Base-by-base conservation (phyloP, 2,329 filamentous ascomycete genomes). In the Alternaria gaisen region DNA sequence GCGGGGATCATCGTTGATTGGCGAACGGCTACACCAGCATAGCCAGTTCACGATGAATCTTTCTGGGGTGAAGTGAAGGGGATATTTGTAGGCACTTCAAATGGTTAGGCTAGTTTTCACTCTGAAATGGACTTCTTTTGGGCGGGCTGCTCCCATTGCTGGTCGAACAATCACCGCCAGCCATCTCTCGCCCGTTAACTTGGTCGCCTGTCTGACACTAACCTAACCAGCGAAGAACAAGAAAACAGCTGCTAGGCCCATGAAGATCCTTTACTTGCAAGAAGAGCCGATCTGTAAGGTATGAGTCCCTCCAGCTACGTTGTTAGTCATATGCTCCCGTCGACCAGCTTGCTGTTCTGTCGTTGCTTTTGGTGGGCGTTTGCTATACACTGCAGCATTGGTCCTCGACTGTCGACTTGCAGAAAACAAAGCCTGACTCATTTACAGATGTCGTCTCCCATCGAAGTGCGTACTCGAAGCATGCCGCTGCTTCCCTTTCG, bases 331-430 rank as follows among this genome's bases (percentile, higher is more conserved):
- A 28, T 18, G 46, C 46, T 47, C 22, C n/a, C 64, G 46, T 63
- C 50, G 36, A 48, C 59, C 42, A 63, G 53, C 61, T 58, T 51
- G 55, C 56, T 60, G 67, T 65, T 64, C 64, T 57, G 60, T 54
- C 56, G 53, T 41, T 56, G 41, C 41, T 56, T 56, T 47, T 54
- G 38, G 48, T 28, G 26, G 36, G 24, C 40, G 32, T 12, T 56
- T 42, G 53, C 26, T 50, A 18, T 30, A 30, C 20, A n/a, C 53
- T 12, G 18, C 44, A 32, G 16, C 34, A 46, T 40, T 44, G 30
- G 42, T 41, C 36, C 20, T 20, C 24, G 24, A 14, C n/a, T 9
- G 26, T 20, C 26, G 41, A 34, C 30, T 22, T 38, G 36, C n/a
- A n/a, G 30, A 14, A 54, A 22, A 44, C 24, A 26, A 44, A 36